These are phyloP conservation scores for Termitomyces eurrhizus DNA, from an alignment of 768 basidiomycete species.

Conservation along the genomic window DNA sequence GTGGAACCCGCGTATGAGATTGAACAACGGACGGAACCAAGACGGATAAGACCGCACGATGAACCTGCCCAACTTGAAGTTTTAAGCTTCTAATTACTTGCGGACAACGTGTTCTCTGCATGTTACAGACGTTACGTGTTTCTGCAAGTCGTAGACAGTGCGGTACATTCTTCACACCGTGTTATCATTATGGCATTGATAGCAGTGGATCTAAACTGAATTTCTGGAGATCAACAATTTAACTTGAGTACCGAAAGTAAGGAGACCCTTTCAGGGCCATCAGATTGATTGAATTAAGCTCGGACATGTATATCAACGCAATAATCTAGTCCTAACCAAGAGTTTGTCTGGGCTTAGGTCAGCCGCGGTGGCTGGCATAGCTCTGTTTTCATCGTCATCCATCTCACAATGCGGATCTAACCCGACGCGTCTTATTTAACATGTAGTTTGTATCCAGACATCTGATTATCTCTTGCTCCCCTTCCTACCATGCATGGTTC, in stretches of 20 bases:
- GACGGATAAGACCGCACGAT: background rate
- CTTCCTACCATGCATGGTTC: conserved; percentile 19
- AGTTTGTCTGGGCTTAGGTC: conserved; percentile 4
- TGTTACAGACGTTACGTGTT: background rate
- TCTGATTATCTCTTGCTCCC: background rate
- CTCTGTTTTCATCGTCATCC: background rate
- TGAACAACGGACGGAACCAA: conserved; percentile 12
- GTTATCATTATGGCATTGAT: too few relatives aligned
- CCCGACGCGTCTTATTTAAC: conserved; percentile 16
- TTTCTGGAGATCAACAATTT: conserved; percentile 8
- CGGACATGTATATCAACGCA: too few relatives aligned
- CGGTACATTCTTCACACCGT: background rate
- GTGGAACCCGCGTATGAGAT: background rate
- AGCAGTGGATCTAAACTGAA: too few relatives aligned
- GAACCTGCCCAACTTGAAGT: background rate
- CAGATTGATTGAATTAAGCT: background rate
- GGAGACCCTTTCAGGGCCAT: background rate
- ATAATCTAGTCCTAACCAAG: background rate
- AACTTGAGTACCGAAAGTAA: background rate
- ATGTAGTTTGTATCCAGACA: conserved; percentile 1
- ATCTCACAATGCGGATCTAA: conserved; percentile 7
- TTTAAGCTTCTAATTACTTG: background rate
- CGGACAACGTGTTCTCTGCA: background rate
- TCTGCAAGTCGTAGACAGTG: background rate
- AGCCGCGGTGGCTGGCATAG: background rate